Conservation (phyloP, 371 early-diverging fungal species). For the Apophysomyces trapeziformis region DNA sequence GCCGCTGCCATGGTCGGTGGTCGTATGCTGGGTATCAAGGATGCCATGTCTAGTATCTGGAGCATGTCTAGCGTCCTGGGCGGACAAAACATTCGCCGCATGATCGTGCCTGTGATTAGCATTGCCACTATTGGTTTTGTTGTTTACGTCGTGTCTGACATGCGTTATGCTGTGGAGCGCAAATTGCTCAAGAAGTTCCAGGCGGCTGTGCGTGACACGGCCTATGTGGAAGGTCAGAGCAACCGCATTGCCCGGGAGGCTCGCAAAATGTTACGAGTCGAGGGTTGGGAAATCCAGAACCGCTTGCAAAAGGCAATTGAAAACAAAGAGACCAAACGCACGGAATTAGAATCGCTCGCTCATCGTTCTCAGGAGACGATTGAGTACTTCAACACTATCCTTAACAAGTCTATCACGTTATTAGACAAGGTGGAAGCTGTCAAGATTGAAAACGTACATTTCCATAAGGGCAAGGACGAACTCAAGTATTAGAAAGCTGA, state of each 20-base stretch:
- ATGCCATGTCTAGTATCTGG: conserved; percentile 47
- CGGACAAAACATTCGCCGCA: conserved; percentile 43
- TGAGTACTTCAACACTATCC: conserved; percentile 66
- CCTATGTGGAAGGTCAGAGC: conserved; percentile 72
- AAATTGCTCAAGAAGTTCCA: conserved; percentile 81
- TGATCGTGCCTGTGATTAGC: conserved; percentile 46
- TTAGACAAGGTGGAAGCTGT: conserved; percentile 47
- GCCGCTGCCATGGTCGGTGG: conserved; percentile 53
- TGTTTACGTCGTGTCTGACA: conserved; percentile 82
- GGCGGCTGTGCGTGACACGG: conserved; percentile 63
- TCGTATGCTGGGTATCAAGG: conserved; percentile 52
- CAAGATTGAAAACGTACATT: conserved; percentile 23
- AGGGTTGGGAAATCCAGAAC: conserved; percentile 87
- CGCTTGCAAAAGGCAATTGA: conserved; percentile 83
- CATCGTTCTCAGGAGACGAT: conserved; percentile 68
- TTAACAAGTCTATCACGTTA: conserved; percentile 47
- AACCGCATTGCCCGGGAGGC: conserved; percentile 76
- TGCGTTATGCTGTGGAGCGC: conserved; percentile 80
- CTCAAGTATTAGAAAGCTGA: not conserved
- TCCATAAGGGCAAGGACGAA: not conserved
- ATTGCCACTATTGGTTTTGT: conserved; percentile 75
- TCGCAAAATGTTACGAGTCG: conserved; percentile 75
- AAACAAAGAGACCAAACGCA: conserved; percentile 70
- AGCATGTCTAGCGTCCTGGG: conserved; percentile 42
- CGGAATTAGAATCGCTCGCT: conserved; percentile 60